These are phyloP conservation scores for Claviceps monticola DNA, from an alignment of 2,329 filamentous ascomycete genomes.

Conservation along the genomic window DNA sequence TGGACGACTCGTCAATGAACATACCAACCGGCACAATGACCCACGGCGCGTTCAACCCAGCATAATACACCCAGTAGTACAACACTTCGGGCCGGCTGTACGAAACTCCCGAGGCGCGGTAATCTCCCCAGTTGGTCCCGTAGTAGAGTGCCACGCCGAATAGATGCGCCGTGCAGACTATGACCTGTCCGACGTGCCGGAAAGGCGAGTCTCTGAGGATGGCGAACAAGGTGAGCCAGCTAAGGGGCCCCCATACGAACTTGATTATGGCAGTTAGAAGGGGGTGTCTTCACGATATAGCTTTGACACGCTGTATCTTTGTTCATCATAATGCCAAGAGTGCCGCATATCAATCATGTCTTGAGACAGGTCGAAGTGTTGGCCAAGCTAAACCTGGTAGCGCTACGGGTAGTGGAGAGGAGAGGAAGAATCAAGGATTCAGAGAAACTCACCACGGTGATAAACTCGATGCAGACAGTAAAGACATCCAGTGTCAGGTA, in stretches of 20 bases:
- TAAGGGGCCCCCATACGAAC: slow-evolving; percentile 47
- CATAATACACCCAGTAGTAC: slow-evolving; percentile 52
- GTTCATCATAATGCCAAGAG: too few species aligned
- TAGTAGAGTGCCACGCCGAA: slow-evolving; percentile 53
- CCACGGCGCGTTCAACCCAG: slow-evolving; percentile 48
- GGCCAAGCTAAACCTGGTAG: too few species aligned
- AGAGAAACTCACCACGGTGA: slow-evolving; percentile 49
- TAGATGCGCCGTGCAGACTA: slow-evolving; percentile 38
- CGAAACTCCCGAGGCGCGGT: slow-evolving; percentile 27
- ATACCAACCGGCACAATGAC: slow-evolving; percentile 38
- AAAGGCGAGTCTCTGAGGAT: slow-evolving; percentile 29
- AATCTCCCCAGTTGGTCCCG: slow-evolving; percentile 38
- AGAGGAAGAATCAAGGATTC: too few species aligned
- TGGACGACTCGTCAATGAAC: not conserved
- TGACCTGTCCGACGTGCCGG: slow-evolving; percentile 37
- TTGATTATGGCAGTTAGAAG: slow-evolving; percentile 7
- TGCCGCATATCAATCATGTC: too few species aligned
- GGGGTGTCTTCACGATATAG: too few species aligned
- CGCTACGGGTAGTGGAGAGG: too few species aligned
- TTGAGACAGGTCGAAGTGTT: too few species aligned
- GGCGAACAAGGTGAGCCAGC: slow-evolving; percentile 31
- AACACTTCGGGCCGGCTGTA: slow-evolving; percentile 45
- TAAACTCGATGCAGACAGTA: slow-evolving; percentile 73
- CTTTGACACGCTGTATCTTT: too few species aligned
- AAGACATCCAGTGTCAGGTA: slow-evolving; percentile 74